These are phyloP conservation scores for Melastoma malabathricum DNA, from an alignment of 345 rosid genomes.

Conservation along the genomic window DNA sequence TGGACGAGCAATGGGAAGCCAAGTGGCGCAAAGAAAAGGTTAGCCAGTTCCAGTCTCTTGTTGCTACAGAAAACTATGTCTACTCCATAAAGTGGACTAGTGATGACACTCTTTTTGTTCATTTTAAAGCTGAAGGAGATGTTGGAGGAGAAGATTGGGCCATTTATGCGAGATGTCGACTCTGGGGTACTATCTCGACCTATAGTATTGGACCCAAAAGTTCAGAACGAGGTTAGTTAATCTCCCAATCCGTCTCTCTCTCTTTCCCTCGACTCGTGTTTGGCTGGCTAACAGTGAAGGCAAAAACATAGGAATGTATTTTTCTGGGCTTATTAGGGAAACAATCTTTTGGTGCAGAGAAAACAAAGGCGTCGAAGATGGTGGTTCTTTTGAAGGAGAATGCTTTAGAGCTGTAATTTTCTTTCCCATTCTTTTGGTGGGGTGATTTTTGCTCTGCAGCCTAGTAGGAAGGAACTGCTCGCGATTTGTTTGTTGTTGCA, in stretches of 20 bases:
- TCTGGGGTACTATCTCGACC: slow-evolving; percentile 41
- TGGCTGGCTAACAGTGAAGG: no score
- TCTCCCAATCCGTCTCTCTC: neutral
- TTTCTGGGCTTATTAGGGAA: no score
- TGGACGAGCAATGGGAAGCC: slow-evolving; percentile 83
- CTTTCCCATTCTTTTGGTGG: no score
- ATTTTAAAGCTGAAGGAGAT: slow-evolving; percentile 52
- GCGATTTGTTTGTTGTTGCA: no score
- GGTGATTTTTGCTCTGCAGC: no score
- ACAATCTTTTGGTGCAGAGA: slow-evolving; percentile 20
- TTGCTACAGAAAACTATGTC: neutral
- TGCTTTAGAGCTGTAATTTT: no score
- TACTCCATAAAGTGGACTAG: neutral
- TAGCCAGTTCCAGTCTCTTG: slow-evolving; percentile 6
- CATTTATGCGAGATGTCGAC: slow-evolving; percentile 39
- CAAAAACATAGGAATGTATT: no score
- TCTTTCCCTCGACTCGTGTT: no score
- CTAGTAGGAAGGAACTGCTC: no score
- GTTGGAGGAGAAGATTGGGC: slow-evolving; percentile 77
- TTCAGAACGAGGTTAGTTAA: slow-evolving; percentile 31
- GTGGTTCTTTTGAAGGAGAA: slow-evolving; percentile 61
- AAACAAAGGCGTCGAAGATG: slow-evolving; percentile 35
- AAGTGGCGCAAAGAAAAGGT: slow-evolving; percentile 95
- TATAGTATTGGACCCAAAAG: slow-evolving; percentile 38
- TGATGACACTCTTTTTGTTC: neutral